Evolutionary conservation across 164 flowering plant genomes (phyloP), one percentile per base, ranked within the genome.

Genomic region (Vitis rupestris): DNA sequence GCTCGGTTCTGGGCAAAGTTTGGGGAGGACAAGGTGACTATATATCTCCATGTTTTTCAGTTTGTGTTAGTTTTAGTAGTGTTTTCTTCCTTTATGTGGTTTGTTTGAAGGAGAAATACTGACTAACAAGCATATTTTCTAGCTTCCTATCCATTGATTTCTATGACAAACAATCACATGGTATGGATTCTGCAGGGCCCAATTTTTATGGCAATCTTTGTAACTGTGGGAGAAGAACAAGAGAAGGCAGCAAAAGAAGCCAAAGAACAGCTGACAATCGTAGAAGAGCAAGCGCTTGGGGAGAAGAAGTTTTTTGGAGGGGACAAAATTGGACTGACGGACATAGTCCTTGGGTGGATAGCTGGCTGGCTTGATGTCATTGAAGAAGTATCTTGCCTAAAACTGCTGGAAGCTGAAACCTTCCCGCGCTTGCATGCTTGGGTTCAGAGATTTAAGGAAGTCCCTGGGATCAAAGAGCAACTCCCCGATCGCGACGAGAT

Each of bases 1-100:
- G 78, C 84, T 59, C 64, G 86, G 48, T 81, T 83, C 53, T 83
- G 83, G 83, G 44, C n/a, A 0, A 78, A 76, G 37, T 76, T 74
- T 48, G 47, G 10, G 0, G 86, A 78, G 8, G 81, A 78, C 47
- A 75, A 78, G 83, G 86, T 83, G 49, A 30, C 8, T 10, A 13
- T 23, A 2, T 9, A 1, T 59, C 14, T 4, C 10, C 14, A 48
- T 12, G 23, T 48, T 29, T 2, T 4, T 15, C 2, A 29, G 8
- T 10, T 4, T 9, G 14, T 49, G 27, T 23, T 23, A 23, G 27
- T 37, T 37, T 37, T 37, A 6, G 44, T 37, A 3, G 7, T 3
- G 44, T 37, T 37, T 37, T 37, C 7, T 6, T 37, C 1, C 4
- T 37, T 37, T 3, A 37, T 37, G 44, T 37, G 44, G 27, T 23